These are phyloP conservation scores for Ganoderma resinaceum DNA, from an alignment of 1,284 basidiomycete species.

Conservation along the genomic window DNA sequence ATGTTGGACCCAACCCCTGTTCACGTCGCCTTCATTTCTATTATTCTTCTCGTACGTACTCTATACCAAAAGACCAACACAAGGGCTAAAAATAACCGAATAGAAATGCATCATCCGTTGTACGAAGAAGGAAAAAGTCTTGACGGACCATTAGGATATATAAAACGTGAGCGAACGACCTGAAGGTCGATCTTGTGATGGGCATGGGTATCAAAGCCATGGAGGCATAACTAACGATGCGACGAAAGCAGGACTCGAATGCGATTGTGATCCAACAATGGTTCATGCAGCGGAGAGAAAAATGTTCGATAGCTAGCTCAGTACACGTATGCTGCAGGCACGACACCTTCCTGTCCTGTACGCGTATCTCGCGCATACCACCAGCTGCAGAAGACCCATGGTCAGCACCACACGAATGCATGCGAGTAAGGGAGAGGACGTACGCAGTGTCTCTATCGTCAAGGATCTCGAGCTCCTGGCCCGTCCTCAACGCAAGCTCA, in stretches of 20 bases:
- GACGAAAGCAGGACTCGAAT: slow-evolving; percentile 38
- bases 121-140: background rate
- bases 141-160: slow-evolving; percentile 4
- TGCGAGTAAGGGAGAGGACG: slow-evolving; percentile 42
- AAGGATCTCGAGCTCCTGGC: slow-evolving; percentile 77
- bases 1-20: slow-evolving; percentile 14
- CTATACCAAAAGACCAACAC: slow-evolving; percentile 27
- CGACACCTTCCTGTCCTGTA: slow-evolving; percentile 84
- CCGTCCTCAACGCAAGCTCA: slow-evolving; percentile 72
- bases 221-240: slow-evolving; percentile 27
- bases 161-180: slow-evolving; percentile 34
- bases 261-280: slow-evolving; percentile 30
- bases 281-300: slow-evolving; percentile 22
- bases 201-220: slow-evolving; percentile 41
- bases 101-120: slow-evolving; percentile 18
- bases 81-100: slow-evolving; percentile 18
- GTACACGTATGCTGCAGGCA: slow-evolving; percentile 89
- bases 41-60: slow-evolving; percentile 30
- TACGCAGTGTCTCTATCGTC: slow-evolving; percentile 83
- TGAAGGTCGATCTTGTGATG: slow-evolving; percentile 45
- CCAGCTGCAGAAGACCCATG: slow-evolving; percentile 66
- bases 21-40: slow-evolving; percentile 15
- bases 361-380: slow-evolving; percentile 88
- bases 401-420: slow-evolving; percentile 11
- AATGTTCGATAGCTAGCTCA: slow-evolving; percentile 43